Percentiles rank a stretch among this genome's conserved stretches.
Conservation (phyloP, 1,284 basidiomycete species). For the Heterobasidion parviporum region DNA sequence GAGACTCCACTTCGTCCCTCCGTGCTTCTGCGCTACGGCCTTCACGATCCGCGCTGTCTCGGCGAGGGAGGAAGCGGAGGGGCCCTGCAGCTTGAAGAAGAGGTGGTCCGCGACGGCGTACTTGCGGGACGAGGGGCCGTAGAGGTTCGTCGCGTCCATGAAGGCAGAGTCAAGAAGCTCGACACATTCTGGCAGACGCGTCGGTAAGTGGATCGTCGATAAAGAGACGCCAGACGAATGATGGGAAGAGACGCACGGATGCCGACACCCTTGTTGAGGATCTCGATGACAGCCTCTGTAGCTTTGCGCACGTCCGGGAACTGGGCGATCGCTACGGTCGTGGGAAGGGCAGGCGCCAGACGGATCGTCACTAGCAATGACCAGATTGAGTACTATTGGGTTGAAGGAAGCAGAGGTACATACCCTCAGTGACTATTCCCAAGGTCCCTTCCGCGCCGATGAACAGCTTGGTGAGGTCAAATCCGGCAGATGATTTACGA, state of each 20-base stretch:
- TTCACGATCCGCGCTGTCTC: conserved; percentile 58
- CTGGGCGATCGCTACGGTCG: conserved; percentile 60
- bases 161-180: conserved; percentile 70
- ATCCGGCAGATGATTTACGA: conserved; percentile 86
- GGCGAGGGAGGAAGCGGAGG: conserved; percentile 46
- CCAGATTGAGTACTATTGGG: too few species aligned
- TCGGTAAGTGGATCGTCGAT: background rate
- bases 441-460: conserved; percentile 93
- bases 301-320: conserved; percentile 60
- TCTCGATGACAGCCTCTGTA: conserved; percentile 68
- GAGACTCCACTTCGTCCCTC: conserved; percentile 64
- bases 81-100: conserved; percentile 87
- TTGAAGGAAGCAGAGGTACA: too few species aligned
- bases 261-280: conserved; percentile 66
- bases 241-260: background rate
- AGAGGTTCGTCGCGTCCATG: conserved; percentile 64
- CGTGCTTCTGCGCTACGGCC: conserved; percentile 53
- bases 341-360: conserved; percentile 76
- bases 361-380: conserved; percentile 45
- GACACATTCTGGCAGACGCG: conserved; percentile 42
- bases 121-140: conserved; percentile 45
- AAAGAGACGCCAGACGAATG: background rate
- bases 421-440: conserved; percentile 87
- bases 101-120: conserved; percentile 70
- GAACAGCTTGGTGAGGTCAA: conserved; percentile 87